Percentiles rank a stretch among this genome's conserved stretches.
phyloP scores from a whole-genome alignment of 2,329 filamentous ascomycete species.

The Talaromyces sp. region DNA sequence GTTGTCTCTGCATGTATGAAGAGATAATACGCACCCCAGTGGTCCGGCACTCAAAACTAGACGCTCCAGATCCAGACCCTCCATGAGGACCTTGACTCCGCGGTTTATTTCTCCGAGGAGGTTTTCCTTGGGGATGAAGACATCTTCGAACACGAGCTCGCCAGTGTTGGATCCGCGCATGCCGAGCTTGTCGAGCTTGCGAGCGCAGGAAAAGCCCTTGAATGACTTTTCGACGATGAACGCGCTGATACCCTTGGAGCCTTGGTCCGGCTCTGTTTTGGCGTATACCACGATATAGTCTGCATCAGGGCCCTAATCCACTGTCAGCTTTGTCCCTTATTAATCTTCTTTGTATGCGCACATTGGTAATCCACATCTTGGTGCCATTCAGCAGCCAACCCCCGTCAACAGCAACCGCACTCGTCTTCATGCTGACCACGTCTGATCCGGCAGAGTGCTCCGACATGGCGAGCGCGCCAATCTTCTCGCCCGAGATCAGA shows the following conservation, averaged over 20 bases:
- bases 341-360: constrained; percentile 23
- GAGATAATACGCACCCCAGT: constrained; percentile 53
- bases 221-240: constrained; percentile 73
- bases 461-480: constrained; percentile 92
- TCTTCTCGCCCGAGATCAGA: constrained; percentile 71
- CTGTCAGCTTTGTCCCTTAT: background rate
- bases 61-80: constrained; percentile 88
- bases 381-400: constrained; percentile 82
- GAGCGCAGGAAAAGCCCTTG: constrained; percentile 76
- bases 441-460: constrained; percentile 88
- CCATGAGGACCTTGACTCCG: constrained; percentile 90
- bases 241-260: constrained; percentile 87
- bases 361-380: constrained; percentile 99
- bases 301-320: constrained; percentile 71
- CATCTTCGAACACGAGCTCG: constrained; percentile 83
- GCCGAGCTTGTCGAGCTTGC: constrained; percentile 95
- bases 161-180: constrained; percentile 98
- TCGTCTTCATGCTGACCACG: constrained; percentile 92
- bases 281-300: constrained; percentile 92
- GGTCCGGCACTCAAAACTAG: constrained; percentile 88
- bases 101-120: constrained; percentile 74
- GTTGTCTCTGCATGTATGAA: background rate
- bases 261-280: constrained; percentile 78
- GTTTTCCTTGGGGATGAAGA: constrained; percentile 81
- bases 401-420: constrained; percentile 73